Percentiles rank a stretch among this genome's conserved stretches.
Conservation (phyloP, 345 rosid genomes). For the Bretschneidera sinensis region DNA sequence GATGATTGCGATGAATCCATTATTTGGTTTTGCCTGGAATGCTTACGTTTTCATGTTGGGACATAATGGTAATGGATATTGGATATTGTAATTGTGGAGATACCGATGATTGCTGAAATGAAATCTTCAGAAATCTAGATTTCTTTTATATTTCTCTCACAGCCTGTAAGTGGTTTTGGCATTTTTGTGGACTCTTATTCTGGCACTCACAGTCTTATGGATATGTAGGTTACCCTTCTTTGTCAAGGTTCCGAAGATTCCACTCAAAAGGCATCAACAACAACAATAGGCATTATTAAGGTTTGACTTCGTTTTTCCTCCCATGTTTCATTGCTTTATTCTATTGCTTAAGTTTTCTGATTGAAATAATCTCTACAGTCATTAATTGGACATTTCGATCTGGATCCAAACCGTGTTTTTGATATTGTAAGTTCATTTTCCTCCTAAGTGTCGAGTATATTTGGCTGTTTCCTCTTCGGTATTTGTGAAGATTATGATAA, state of each 20-base stretch:
- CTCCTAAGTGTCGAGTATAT: not conserved
- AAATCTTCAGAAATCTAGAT: too few species aligned
- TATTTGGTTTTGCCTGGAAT: too few species aligned
- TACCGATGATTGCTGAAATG: too few species aligned
- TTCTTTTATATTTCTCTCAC: too few species aligned
- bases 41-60: not conserved
- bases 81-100: not conserved
- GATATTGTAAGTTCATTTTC: constrained; percentile 74
- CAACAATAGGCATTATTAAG: constrained; percentile 92
- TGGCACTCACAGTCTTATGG: not conserved
- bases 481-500: not conserved
- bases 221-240: constrained; percentile 78
- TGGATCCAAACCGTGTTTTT: constrained; percentile 98
- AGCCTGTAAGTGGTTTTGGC: not conserved
- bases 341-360: constrained; percentile 19
- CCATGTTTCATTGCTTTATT: constrained; percentile 8
- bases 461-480: not conserved
- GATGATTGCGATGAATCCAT: not conserved
- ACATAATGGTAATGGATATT: not conserved
- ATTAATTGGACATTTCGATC: constrained; percentile 95
- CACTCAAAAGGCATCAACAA: constrained; percentile 55
- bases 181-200: not conserved
- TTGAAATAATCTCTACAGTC: constrained; percentile 57
- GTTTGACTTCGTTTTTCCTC: constrained; percentile 30
- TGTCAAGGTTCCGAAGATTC: constrained; percentile 73